These are phyloP conservation scores for Pythium periplocum DNA, from an alignment of 352 stramenopile genomes.

Conservation along the genomic window DNA sequence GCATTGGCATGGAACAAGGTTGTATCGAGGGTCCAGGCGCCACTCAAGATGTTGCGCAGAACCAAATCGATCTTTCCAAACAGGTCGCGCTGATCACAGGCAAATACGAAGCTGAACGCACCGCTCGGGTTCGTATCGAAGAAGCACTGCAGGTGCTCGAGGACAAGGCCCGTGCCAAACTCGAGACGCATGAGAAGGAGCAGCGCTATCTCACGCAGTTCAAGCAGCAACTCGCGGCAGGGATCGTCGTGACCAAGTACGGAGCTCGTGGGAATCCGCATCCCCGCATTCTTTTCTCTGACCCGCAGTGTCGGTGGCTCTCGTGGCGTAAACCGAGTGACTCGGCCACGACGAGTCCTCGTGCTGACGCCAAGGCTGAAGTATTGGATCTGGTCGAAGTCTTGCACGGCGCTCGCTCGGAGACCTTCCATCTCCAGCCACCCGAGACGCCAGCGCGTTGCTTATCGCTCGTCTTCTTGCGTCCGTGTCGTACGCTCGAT, in stretches of 20 bases:
- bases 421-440: conserved; percentile 36
- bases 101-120: conserved; percentile 17
- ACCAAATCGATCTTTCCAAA: too few species aligned
- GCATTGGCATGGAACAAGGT: conserved; percentile 19
- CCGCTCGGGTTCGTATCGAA: conserved; percentile 26
- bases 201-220: conserved; percentile 42
- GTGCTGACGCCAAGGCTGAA: conserved; percentile 40
- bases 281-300: conserved; percentile 44
- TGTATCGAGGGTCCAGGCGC: not conserved
- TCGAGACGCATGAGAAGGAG: conserved; percentile 29
- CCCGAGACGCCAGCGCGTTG: conserved; percentile 30
- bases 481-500: conserved; percentile 66
- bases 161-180: conserved; percentile 16
- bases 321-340: conserved; percentile 39
- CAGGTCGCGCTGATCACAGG: conserved; percentile 20
- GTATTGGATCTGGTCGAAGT: conserved; percentile 49
- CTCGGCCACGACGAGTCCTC: conserved; percentile 24
- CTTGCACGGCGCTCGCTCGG: conserved; percentile 35
- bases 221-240: conserved; percentile 47
- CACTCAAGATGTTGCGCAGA: too few species aligned
- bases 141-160: conserved; percentile 29
- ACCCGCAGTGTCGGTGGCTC: conserved; percentile 50
- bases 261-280: conserved; percentile 39
- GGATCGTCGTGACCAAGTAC: conserved; percentile 55
- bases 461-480: conserved; percentile 67